Evolutionary conservation across 768 basidiomycete genomes (phyloP), one percentile per base, ranked within the genome.

Genomic region (Leccinum boreale): DNA sequence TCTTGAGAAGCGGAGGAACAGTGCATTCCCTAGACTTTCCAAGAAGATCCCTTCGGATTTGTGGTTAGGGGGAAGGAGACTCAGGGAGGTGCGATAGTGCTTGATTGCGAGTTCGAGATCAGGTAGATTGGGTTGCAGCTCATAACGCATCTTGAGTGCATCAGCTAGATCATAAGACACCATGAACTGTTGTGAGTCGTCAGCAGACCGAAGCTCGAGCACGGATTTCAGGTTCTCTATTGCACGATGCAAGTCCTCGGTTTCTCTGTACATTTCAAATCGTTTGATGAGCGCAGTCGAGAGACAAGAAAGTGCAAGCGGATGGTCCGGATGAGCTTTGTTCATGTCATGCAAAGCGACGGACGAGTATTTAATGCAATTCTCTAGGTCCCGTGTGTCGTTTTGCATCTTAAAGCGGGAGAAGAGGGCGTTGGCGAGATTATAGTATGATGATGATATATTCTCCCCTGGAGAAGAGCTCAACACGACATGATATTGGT

Each of bases 101-200:
- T 60, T 45, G 10, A 71, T 58, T 2, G 70, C 71, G 35, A 63
- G 56, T 28, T 75, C 64, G 24, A 75, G 63, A 50, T 75, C 74
- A 14, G 55, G 21, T 9, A 60, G 29, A 26, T 67, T 44, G 4
- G 55, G 58, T 10, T 56, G 55, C 3, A 62, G 53, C 24, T 66
- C 63, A 51, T 75, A 75, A 21, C 65, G 73, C 52, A 62, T 56
- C 11, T 61, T 29, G 14, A 74, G 62, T 5, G 65, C 64, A 45
- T 65, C 62, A 3, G 69, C 73, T 29, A 74, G 59, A 53, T 71
- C 72, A n/a, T 56, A 63, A 33, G 65, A 63, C 19, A 52, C 39
- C 23, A 29, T 59, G 26, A 58, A 57, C 28, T 53, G 62, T n/a
- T 57, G 35, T 17, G 67, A 26, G 42, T 65, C 58, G 33, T 50